phyloP scores from a whole-genome alignment of 225 moss, liverwort and hornwort species.

The Straminergon stramineum region DNA sequence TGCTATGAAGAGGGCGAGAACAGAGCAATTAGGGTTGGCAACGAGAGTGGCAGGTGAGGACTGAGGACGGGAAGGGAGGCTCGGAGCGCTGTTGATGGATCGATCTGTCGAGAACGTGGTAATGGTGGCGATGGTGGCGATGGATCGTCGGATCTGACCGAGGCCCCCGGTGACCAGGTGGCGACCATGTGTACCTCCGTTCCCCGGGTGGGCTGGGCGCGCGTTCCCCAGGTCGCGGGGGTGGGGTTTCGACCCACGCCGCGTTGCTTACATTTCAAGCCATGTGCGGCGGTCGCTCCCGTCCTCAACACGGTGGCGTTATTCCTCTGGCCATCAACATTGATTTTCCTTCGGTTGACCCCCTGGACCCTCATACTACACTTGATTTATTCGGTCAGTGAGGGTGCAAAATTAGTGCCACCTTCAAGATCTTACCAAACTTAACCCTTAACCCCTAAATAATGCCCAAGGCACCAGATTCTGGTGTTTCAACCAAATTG shows the following conservation, averaged over 20 bases:
- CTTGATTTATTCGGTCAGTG: neutral
- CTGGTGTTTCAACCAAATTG: no score
- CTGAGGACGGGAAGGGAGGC: neutral
- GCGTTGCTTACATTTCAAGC: slow-evolving; percentile 9
- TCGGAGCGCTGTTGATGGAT: neutral
- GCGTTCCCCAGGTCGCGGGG: neutral
- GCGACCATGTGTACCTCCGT: neutral
- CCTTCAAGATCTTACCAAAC: neutral
- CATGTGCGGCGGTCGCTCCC: neutral
- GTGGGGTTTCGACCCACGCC: neutral
- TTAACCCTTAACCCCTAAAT: no score
- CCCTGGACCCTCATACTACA: neutral
- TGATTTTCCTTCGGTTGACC: neutral
- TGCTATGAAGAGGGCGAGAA: neutral
- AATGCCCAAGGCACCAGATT: no score
- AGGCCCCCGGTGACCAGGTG: neutral
- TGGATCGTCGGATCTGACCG: neutral
- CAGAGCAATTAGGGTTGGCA: slow-evolving; percentile 13
- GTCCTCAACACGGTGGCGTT: neutral
- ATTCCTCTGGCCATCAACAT: neutral
- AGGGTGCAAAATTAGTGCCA: neutral
- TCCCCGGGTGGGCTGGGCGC: neutral
- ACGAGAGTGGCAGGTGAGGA: neutral
- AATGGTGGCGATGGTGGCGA: neutral
- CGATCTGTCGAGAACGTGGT: neutral